Evolutionary conservation across 306 rosid genomes (phyloP).

Genomic region (barrel medic (Medicago truncatula)): DNA sequence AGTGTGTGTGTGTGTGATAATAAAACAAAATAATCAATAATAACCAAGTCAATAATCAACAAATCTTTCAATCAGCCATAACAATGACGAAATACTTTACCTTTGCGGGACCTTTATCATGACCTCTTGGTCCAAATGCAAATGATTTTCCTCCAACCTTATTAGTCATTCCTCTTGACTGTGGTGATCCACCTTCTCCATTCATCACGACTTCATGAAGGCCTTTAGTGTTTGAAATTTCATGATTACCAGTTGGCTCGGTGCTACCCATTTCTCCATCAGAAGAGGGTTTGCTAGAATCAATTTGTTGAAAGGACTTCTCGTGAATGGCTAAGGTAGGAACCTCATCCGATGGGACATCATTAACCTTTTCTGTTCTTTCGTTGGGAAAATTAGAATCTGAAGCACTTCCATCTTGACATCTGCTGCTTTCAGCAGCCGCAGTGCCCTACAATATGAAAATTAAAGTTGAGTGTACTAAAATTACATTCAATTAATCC

Average conservation of each 20-base stretch:
- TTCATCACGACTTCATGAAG: conserved; percentile 59
- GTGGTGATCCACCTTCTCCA: conserved; percentile 69
- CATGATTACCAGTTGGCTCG: conserved; percentile 55
- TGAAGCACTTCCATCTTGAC: conserved; percentile 57
- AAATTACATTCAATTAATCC: conserved; percentile 34
- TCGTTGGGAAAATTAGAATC: conserved; percentile 57
- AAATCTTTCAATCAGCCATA: conserved; percentile 35
- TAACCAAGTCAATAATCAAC: conserved; percentile 9
- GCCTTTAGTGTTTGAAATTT: conserved; percentile 49
- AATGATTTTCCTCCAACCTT: conserved; percentile 73
- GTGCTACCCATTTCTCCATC: conserved; percentile 54
- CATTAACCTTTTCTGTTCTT: conserved; percentile 53
- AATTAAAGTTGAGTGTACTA: conserved; percentile 42
- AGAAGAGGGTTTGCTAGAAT: conserved; percentile 55
- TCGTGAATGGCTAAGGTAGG: conserved; percentile 76
- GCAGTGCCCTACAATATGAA: conserved; percentile 60
- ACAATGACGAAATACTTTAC: conserved; percentile 47
- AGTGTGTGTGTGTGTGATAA: not conserved
- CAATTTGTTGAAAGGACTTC: conserved; percentile 60
- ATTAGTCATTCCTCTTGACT: conserved; percentile 52
- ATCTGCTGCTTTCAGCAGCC: conserved; percentile 53
- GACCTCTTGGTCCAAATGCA: conserved; percentile 76
- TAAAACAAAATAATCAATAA: conserved; percentile 17
- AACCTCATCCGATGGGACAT: conserved; percentile 69
- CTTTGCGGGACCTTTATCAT: conserved; percentile 69